phyloP scores from a whole-genome alignment of 1,139 yeast species.

The Nakaseomyces bracarensis region DNA sequence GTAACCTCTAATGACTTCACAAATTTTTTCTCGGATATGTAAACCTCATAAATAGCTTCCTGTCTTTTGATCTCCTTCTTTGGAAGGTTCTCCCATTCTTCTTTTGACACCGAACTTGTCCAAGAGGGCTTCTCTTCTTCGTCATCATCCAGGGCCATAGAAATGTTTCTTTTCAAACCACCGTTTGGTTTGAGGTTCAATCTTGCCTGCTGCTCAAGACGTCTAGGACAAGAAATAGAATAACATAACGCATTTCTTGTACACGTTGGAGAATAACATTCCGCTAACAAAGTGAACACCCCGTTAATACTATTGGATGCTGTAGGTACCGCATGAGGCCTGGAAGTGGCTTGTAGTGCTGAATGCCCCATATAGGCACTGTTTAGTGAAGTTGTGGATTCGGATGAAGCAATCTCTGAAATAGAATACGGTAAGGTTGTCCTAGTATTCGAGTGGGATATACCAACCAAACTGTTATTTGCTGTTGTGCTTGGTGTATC shows the following conservation, averaged over 20 bases:
- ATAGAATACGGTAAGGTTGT: slow-evolving; percentile 10
- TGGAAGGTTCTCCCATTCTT: slow-evolving; percentile 67
- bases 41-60: slow-evolving; percentile 89
- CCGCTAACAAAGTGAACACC: slow-evolving; percentile 84
- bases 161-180: slow-evolving; percentile 75
- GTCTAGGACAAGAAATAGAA: slow-evolving; percentile 94
- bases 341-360: slow-evolving; percentile 7
- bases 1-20: slow-evolving; percentile 90
- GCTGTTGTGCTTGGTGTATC: slow-evolving; percentile 25
- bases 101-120: slow-evolving; percentile 87
- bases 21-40: slow-evolving; percentile 89
- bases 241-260: slow-evolving; percentile 82
- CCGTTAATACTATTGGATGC: slow-evolving; percentile 43
- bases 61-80: slow-evolving; percentile 87
- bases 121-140: slow-evolving; percentile 85
- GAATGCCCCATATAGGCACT: slow-evolving; percentile 13
- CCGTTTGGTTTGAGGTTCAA: slow-evolving; percentile 84
- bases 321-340: slow-evolving; percentile 7
- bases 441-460: slow-evolving; percentile 9
- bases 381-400: slow-evolving; percentile 23
- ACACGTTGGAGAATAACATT: slow-evolving; percentile 95
- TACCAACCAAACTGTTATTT: slow-evolving; percentile 8
- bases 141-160: slow-evolving; percentile 63
- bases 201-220: slow-evolving; percentile 92
- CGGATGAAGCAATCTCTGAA: slow-evolving; percentile 13